Conservation (phyloP, 225 moss, liverwort and hornwort genomes). For the Sphagnum contortum region DNA sequence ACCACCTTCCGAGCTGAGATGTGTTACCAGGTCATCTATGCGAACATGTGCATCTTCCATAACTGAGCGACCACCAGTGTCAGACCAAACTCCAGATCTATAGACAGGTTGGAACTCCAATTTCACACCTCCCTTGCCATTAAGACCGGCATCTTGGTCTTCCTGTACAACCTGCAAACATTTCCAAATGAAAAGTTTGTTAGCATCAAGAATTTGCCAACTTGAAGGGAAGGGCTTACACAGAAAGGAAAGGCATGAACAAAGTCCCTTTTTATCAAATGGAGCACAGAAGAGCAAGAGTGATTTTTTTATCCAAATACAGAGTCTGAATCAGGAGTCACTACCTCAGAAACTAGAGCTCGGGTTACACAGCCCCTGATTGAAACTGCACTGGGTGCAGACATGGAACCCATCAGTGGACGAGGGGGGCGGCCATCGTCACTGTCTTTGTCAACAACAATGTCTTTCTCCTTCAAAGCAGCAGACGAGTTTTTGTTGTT, state of each 20-base stretch:
- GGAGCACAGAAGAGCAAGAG: too few species aligned
- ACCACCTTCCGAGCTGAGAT: constrained; percentile 43
- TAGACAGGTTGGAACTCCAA: constrained; percentile 56
- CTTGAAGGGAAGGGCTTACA: too few species aligned
- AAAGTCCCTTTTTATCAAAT: too few species aligned
- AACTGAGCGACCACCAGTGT: constrained; percentile 53
- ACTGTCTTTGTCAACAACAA: background rate
- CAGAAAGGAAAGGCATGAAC: too few species aligned
- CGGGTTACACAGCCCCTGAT: too few species aligned
- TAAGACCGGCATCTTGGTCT: constrained; percentile 10
- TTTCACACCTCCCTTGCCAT: background rate
- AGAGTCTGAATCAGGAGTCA: too few species aligned
- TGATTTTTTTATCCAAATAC: too few species aligned
- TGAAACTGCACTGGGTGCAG: too few species aligned
- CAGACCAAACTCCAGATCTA: constrained; percentile 87
- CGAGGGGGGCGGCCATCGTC: constrained; percentile 6
- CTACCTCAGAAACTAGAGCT: too few species aligned
- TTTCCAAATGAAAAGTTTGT: too few species aligned
- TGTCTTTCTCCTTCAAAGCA: constrained; percentile 5
- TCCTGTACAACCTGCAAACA: constrained; percentile 32
- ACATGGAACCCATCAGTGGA: background rate
- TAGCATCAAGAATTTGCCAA: too few species aligned
- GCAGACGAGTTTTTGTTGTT: constrained; percentile 9
- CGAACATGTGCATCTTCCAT: constrained; percentile 95
- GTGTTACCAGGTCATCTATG: constrained; percentile 56